These are phyloP conservation scores for Neovahlkampfia damariscottae DNA, from an alignment of 78 protist genomes.

Conservation along the genomic window DNA sequence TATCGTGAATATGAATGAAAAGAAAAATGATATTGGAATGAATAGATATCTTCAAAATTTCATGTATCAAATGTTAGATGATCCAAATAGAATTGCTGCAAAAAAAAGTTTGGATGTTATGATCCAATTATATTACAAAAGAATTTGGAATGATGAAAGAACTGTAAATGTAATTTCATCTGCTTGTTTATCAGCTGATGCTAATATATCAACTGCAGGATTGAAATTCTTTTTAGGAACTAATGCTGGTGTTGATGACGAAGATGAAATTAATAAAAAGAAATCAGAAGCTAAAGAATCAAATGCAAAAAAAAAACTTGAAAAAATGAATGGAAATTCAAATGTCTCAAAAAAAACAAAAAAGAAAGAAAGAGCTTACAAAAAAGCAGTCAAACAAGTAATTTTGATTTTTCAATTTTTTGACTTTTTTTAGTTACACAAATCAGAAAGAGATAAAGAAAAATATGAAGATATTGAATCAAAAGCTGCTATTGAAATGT, in stretches of 20 bases:
- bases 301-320: not conserved
- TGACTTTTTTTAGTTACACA: too few relatives aligned
- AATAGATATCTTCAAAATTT: constrained; percentile 61
- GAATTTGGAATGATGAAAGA: constrained; percentile 37
- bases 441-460: not conserved
- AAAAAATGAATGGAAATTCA: not conserved
- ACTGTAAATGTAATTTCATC: constrained; percentile 71
- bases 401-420: too few relatives aligned
- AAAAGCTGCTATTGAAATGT: constrained; percentile 46
- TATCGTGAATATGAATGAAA: constrained; percentile 31
- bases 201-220: constrained; percentile 43
- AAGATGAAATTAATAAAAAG: constrained; percentile 29
- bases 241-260: not conserved
- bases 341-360: not conserved
- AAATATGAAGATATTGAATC: constrained; percentile 3
- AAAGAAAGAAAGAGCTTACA: constrained; percentile 11
- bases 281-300: constrained; percentile 11
- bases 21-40: constrained; percentile 31
- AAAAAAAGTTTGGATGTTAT: constrained; percentile 58
- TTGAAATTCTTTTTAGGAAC: constrained; percentile 53
- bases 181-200: constrained; percentile 49
- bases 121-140: constrained; percentile 60
- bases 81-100: constrained; percentile 38
- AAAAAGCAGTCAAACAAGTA: not conserved
- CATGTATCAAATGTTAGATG: constrained; percentile 60